Evolutionary conservation across 192 early-diverging fungal genomes (phyloP), one percentile per base, ranked within the genome.

Genomic region (Linnemannia hyalina): DNA sequence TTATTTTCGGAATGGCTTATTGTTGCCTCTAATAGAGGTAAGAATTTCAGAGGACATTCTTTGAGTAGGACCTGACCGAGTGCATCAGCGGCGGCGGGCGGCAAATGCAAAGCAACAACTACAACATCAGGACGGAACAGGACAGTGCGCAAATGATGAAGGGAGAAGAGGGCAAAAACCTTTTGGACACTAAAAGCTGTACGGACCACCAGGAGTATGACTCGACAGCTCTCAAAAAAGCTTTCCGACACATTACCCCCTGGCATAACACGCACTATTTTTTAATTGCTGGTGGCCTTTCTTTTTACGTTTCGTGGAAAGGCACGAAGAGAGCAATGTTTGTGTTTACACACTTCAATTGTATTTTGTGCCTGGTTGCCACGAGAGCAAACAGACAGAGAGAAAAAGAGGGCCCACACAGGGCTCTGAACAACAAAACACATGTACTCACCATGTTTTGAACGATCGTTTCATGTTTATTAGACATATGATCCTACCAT

Each of bases 401-500:
- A 16, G 22, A 32, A 35, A n/a, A 42, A 18, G 46, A 32, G 26
- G 13, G 42, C 10, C 26, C 32, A 32, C 60, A 3, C 9, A 65
- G 60, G 60, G 60, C 60, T 65, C 55, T 60, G 55, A 29, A 26
- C 60, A 73, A 65, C 60, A 65, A 65, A 52, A 42, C 42, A 15
- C 9, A 65, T 69, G 9, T 77, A 32, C 32, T 69, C 9, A 47
- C 22, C 29, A 46, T 93, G 90, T 71, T 93, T 63, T 26, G 29
- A 65, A 65, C 29, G 60, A 65, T 32, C 60, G 60, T 87, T 52
- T 90, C 92, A 73, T 93, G 84, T 54, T 91, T 91, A 26, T 89
- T 93, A 95, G 92, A 99, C 96, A 83, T 99, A 99, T 83, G 97
- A 99, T 91, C 98, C 98, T 69, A 99, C 98, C 10, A 99, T 98